Percentiles rank a stretch among this genome's conserved stretches.
Evolutionary conservation across 2,329 filamentous ascomycete genomes (phyloP).

Genomic region (Pleochaeta shiraiana): DNA sequence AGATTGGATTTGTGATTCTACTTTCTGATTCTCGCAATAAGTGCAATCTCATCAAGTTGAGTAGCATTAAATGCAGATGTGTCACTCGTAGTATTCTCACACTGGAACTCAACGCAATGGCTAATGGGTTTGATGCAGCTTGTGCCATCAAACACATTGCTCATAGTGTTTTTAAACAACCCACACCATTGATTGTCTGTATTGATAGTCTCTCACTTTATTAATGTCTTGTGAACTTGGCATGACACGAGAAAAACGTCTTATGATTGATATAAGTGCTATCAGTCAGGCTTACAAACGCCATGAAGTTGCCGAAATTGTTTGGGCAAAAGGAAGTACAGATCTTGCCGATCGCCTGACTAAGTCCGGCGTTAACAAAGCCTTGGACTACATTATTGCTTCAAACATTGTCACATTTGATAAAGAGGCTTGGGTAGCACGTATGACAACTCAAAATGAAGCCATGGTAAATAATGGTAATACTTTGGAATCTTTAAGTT

Average conservation of each 20-base stretch:
- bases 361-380: not conserved
- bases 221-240: not conserved
- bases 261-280: not conserved
- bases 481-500: not conserved
- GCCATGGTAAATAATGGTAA: not conserved
- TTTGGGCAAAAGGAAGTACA: not conserved
- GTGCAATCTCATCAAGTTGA: not conserved
- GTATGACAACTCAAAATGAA: not conserved
- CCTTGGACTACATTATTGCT: not conserved
- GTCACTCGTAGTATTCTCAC: not conserved
- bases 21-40: not conserved
- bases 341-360: conserved; percentile 1
- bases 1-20: not conserved
- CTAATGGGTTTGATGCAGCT: not conserved
- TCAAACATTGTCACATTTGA: not conserved
- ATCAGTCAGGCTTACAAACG: not conserved
- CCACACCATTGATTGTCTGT: not conserved
- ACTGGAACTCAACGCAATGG: not conserved
- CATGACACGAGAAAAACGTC: not conserved
- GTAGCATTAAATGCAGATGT: not conserved
- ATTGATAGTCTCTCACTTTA: not conserved
- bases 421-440: not conserved
- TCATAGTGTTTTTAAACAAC: not conserved
- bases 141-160: not conserved
- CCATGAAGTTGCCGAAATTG: not conserved